Percentiles rank a stretch among this genome's conserved stretches.
phyloP scores from a whole-genome alignment of 768 basidiomycete genomes.

The Tricholoma bakamatsutake region DNA sequence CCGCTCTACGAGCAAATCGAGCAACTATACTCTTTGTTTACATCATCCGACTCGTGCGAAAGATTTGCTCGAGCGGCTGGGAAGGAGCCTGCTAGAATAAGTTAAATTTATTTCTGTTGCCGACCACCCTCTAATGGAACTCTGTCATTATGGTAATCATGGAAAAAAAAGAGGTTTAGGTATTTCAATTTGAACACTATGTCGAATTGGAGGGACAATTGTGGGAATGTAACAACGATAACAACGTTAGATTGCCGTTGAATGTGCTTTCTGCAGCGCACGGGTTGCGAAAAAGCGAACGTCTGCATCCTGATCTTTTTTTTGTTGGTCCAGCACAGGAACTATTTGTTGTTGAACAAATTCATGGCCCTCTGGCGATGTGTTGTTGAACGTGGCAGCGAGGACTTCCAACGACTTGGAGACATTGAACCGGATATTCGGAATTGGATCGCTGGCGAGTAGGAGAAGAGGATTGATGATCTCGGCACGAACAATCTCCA shows the following conservation, averaged over 20 bases:
- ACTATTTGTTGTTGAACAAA: slow-evolving; percentile 69
- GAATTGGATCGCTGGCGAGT: slow-evolving; percentile 86
- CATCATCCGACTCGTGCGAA: no score
- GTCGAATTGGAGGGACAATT: slow-evolving; percentile 21
- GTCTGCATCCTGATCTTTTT: slow-evolving; percentile 89
- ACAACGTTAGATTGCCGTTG: slow-evolving; percentile 2
- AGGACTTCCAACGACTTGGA: slow-evolving; percentile 92
- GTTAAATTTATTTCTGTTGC: no score
- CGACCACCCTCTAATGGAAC: no score
- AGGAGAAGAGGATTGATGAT: slow-evolving; percentile 81
- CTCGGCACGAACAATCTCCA: slow-evolving; percentile 77
- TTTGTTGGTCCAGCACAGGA: slow-evolving; percentile 81
- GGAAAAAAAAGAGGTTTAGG: not conserved
- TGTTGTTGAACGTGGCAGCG: slow-evolving; percentile 62
- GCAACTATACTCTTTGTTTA: no score
- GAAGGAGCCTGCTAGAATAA: no score
- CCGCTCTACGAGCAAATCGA: no score
- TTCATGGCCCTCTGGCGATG: slow-evolving; percentile 61
- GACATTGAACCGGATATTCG: slow-evolving; percentile 99
- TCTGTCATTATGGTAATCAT: not conserved
- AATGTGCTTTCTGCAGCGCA: slow-evolving; percentile 56
- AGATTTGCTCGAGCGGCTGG: no score
- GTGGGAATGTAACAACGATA: not conserved
- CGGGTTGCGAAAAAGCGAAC: slow-evolving; percentile 90
- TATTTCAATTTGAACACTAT: not conserved